Conservation (phyloP, 148 eudicot species). For the Camellia lanceoleosa region DNA sequence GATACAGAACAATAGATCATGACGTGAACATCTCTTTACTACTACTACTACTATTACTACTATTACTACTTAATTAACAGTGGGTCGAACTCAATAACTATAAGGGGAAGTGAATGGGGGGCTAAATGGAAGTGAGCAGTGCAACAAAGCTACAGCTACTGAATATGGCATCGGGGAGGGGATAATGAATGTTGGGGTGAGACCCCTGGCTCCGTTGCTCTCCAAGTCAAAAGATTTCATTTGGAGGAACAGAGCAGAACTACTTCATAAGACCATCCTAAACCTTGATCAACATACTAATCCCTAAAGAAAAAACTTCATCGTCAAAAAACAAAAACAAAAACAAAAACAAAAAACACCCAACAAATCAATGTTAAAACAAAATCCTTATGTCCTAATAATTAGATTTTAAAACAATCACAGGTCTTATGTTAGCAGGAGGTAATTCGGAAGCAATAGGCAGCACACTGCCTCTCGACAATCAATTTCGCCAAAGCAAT, state of each 20-base stretch:
- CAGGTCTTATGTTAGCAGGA: background rate
- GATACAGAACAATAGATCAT: too few relatives aligned
- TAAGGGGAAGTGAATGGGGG: too few relatives aligned
- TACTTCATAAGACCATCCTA: background rate
- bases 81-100: too few relatives aligned
- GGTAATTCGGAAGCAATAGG: background rate
- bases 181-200: too few relatives aligned
- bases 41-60: too few relatives aligned
- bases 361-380: background rate
- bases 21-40: too few relatives aligned
- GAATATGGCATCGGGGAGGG: too few relatives aligned
- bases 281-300: constrained; percentile 9
- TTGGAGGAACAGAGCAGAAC: background rate
- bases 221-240: background rate
- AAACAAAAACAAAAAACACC: background rate
- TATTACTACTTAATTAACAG: too few relatives aligned
- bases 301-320: background rate
- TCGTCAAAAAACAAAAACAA: background rate
- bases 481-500: constrained; percentile 2
- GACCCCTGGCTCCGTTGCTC: too few relatives aligned
- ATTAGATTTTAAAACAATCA: background rate
- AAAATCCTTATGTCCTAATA: background rate
- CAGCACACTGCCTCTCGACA: background rate
- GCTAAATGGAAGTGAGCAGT: too few relatives aligned
- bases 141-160: too few relatives aligned